Conservation (phyloP, 345 rosid species). For the Mercurialis annua region DNA sequence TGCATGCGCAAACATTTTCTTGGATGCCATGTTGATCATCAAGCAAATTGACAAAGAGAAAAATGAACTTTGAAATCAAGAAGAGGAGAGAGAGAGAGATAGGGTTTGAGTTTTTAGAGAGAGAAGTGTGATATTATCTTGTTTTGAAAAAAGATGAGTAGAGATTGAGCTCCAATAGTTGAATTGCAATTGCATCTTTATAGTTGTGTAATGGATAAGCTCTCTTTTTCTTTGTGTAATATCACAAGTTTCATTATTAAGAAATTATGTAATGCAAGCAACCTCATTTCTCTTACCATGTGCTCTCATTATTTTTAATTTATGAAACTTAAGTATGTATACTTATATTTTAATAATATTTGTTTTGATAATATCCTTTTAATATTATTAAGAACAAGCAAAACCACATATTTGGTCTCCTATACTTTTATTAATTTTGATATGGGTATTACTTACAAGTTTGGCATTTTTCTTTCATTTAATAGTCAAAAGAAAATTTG, state of each 20-base stretch:
- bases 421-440: too few species aligned
- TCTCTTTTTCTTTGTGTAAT: constrained; percentile 2
- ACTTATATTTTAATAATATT: too few species aligned
- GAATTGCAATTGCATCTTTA: constrained; percentile 15
- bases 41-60: neutral
- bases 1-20: constrained; percentile 34
- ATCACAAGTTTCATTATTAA: neutral
- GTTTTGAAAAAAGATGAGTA: neutral
- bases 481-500: too few species aligned
- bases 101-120: neutral
- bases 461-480: too few species aligned
- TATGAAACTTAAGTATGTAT: too few species aligned
- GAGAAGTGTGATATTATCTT: constrained; percentile 1
- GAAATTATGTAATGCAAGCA: neutral
- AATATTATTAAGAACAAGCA: too few species aligned
- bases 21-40: constrained; percentile 49
- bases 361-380: too few species aligned
- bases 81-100: neutral
- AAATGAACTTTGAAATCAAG: too few species aligned
- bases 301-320: neutral
- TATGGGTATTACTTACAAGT: too few species aligned
- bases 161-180: constrained; percentile 4
- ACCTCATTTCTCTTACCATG: neutral
- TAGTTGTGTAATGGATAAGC: constrained; percentile 40
- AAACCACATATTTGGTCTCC: too few species aligned